These are phyloP conservation scores for Aspergillus carlsbadensis DNA, from an alignment of 495 filamentous ascomycete genomes.

Conservation along the genomic window DNA sequence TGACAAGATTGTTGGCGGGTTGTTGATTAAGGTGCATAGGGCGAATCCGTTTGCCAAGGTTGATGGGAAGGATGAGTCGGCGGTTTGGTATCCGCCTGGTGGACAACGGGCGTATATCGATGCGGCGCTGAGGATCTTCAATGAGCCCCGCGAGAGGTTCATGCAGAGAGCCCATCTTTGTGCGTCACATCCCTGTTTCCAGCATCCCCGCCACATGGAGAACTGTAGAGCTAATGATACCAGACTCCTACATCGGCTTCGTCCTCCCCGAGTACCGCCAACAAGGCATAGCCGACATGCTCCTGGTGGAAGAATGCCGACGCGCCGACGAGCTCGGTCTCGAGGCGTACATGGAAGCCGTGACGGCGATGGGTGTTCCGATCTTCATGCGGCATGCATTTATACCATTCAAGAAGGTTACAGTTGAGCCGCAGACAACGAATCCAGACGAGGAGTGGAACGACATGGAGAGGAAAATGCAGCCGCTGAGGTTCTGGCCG, in stretches of 20 bases:
- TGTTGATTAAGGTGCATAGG: not conserved
- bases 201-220: too few relatives aligned
- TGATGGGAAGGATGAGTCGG: not conserved
- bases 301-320: not conserved
- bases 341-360: not conserved
- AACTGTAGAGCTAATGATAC: not conserved
- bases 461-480: slow-evolving; percentile 8
- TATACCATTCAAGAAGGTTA: not conserved
- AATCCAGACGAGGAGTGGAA: not conserved
- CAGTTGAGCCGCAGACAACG: not conserved
- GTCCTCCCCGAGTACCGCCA: not conserved
- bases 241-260: slow-evolving; percentile 6
- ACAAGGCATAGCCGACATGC: not conserved
- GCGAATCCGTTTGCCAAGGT: not conserved
- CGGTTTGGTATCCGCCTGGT: not conserved
- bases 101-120: not conserved
- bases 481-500: slow-evolving; percentile 6
- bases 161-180: slow-evolving; percentile 4
- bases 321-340: slow-evolving; percentile 3
- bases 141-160: not conserved
- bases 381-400: slow-evolving; percentile 5
- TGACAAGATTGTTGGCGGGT: not conserved
- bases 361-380: not conserved
- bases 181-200: too few relatives aligned
- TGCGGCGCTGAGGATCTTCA: not conserved